phyloP scores from a whole-genome alignment of 2,329 filamentous ascomycete genomes.

The Neofusicoccum parvum region DNA sequence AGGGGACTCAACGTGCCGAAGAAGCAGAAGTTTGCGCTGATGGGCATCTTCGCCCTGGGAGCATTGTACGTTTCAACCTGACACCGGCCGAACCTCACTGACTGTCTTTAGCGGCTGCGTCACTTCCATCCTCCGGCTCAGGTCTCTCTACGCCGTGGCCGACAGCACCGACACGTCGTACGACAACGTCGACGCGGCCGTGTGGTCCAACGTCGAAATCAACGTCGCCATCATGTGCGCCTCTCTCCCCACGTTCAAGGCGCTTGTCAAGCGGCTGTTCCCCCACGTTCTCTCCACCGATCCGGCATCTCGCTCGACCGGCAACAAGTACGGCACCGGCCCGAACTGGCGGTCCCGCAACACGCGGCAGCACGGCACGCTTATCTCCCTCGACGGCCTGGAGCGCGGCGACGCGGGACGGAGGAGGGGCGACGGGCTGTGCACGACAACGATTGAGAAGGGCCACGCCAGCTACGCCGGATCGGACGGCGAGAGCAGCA shows the following conservation, averaged over 20 bases:
- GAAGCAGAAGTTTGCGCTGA: constrained; percentile 33
- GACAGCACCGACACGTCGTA: constrained; percentile 36
- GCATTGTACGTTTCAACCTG: constrained; percentile 27
- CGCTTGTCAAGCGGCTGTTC: constrained; percentile 28
- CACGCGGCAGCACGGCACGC: background rate
- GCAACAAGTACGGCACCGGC: background rate
- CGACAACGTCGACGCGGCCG: constrained; percentile 35
- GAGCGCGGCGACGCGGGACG: background rate
- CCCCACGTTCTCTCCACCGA: constrained; percentile 8
- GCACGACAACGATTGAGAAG: constrained; percentile 9
- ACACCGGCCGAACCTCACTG: background rate
- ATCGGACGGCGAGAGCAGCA: constrained; percentile 4
- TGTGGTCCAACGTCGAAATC: constrained; percentile 33
- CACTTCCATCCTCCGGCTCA: constrained; percentile 36
- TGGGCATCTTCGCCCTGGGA: constrained; percentile 38
- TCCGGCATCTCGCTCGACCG: background rate
- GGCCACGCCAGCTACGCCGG: background rate
- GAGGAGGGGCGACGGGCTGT: background rate
- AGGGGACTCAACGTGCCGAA: constrained; percentile 31
- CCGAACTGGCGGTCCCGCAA: background rate
- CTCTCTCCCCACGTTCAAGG: constrained; percentile 34
- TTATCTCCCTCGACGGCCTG: background rate
- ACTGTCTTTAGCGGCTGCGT: constrained; percentile 30
- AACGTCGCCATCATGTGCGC: constrained; percentile 35
- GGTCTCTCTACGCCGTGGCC: constrained; percentile 31